Base-by-base conservation (phyloP, 192 early-diverging fungal genomes). In the Coemansia sp. region DNA sequence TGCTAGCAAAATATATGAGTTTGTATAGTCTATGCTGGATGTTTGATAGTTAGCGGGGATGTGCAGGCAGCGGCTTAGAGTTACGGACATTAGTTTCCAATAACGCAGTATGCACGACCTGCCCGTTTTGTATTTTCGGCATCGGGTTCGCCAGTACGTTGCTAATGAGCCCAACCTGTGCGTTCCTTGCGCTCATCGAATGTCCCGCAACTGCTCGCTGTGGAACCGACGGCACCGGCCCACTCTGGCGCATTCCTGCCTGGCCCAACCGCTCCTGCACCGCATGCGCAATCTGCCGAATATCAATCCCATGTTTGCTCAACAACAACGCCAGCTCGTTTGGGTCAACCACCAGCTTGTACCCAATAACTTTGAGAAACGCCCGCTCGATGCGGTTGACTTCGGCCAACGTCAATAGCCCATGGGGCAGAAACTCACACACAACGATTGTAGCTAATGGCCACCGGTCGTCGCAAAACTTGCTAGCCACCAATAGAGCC, bases 381-480 rank as follows among this genome's bases (percentile, higher is more conserved):
- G 78, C 72, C 1, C 78, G 55, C 50, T 81, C 78, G 59, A 81
- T 81, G 19, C 78, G 60, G 32, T 74, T 75, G 29, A 81, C 67
- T 9, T 75, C 78, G 5, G 62, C 59, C 54, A 75, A 17, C 4
- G 62, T 38, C 59, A 81, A 9, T 23, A 75, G 50, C 8, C 71
- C 71, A 1, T 17, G 57, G 1, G 78, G 69, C 62, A 75, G 25
- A 61, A 81, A 75, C 53, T 72, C 73, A 29, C 78, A 75, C 49
- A 81, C 72, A 3, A 64, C 65, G 0, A 73, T 58, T 1, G 70
- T 70, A 5, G 76, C 70, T 23, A 79, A 54, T 8, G 76, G 76
- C 49, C 69, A 73, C 49, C 76, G 27, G 60, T 81, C 78, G 59
- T 81, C 78, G 52, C 78, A 81, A 22, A 75, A 81, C 60, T 81